A percentile compares a stretch with the other conserved stretches of the same genome.
phyloP scores from a whole-genome alignment of 2,329 filamentous ascomycete genomes.

The Epichloe brachyelytri region DNA sequence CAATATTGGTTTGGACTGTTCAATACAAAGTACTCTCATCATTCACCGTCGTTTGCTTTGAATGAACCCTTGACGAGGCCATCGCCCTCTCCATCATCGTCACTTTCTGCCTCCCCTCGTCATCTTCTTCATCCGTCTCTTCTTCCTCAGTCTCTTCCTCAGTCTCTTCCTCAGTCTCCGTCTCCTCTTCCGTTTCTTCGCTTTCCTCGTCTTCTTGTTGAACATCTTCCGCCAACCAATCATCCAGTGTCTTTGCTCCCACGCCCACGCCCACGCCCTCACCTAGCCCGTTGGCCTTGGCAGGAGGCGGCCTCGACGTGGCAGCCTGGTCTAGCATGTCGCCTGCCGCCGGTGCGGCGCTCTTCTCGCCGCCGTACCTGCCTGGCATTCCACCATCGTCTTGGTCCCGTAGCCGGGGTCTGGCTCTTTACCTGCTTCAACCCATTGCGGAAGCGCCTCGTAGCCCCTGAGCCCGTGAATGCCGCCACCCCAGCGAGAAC shows the following conservation, averaged over 20 bases:
- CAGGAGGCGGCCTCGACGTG: conserved; percentile 22
- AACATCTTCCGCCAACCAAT: conserved; percentile 74
- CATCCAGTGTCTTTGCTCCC: conserved; percentile 70
- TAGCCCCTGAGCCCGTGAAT: conserved; percentile 68
- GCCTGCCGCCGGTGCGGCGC: conserved; percentile 40
- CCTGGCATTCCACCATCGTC: conserved; percentile 21
- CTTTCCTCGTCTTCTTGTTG: conserved; percentile 41
- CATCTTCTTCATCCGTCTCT: conserved; percentile 40
- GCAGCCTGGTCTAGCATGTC: conserved; percentile 49
- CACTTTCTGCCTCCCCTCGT: conserved; percentile 23
- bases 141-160: conserved; percentile 39
- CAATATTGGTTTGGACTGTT: no score
- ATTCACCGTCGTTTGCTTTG: not conserved
- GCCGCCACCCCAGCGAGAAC: conserved; percentile 68
- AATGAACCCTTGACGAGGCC: conserved; percentile 25
- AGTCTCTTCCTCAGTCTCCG: conserved; percentile 34
- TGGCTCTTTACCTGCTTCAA: conserved; percentile 66
- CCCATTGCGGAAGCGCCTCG: conserved; percentile 71
- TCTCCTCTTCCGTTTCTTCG: conserved; percentile 39
- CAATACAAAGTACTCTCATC: not conserved
- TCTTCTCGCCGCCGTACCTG: conserved; percentile 18
- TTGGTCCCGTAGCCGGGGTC: conserved; percentile 59
- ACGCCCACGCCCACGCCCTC: conserved; percentile 41
- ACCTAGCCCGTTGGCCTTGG: conserved; percentile 36
- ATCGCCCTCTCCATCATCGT: conserved; percentile 32